Conservation (phyloP, 495 filamentous ascomycete species). For the Lasiosphaeria miniovina region DNA sequence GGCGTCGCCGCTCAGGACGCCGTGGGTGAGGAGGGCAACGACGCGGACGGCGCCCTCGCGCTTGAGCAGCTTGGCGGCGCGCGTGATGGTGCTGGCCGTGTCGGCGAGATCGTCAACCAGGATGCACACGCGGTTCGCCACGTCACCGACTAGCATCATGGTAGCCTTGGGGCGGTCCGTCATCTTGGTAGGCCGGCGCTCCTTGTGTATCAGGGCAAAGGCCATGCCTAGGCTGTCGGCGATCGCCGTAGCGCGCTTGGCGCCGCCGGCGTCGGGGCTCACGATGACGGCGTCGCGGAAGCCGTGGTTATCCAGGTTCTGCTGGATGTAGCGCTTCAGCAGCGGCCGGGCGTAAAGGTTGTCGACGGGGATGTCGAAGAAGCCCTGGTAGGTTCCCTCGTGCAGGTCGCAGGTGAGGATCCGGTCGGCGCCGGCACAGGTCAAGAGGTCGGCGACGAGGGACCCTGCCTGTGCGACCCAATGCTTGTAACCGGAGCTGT, state of each 20-base stretch:
- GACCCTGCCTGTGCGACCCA: constrained; percentile 98
- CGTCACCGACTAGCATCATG: constrained; percentile 97
- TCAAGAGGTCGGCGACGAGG: constrained; percentile 87
- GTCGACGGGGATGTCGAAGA: constrained; percentile 97
- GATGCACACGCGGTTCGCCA: constrained; percentile 78
- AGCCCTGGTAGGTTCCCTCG: constrained; percentile 72
- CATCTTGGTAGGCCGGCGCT: constrained; percentile 92
- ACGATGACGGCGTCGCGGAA: constrained; percentile 89
- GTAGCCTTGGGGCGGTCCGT: constrained; percentile 93
- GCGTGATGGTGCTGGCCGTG: constrained; percentile 94
- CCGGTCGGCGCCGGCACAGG: constrained; percentile 92
- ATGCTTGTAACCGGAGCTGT: constrained; percentile 82
- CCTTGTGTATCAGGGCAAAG: constrained; percentile 98
- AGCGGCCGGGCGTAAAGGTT: constrained; percentile 90
- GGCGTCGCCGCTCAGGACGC: constrained; percentile 90
- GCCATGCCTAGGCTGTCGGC: constrained; percentile 88
- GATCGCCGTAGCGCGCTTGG: constrained; percentile 95
- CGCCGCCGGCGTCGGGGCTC: constrained; percentile 95
- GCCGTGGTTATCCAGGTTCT: constrained; percentile 66
- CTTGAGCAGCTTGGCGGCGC: constrained; percentile 92
- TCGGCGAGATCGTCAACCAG: constrained; percentile 93
- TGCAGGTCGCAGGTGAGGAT: constrained; percentile 96
- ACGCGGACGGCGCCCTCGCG: constrained; percentile 86
- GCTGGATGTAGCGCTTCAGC: constrained; percentile 85
- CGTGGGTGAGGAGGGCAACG: constrained; percentile 90